phyloP scores from a whole-genome alignment of 768 basidiomycete genomes.

The Auricularia sp. region DNA sequence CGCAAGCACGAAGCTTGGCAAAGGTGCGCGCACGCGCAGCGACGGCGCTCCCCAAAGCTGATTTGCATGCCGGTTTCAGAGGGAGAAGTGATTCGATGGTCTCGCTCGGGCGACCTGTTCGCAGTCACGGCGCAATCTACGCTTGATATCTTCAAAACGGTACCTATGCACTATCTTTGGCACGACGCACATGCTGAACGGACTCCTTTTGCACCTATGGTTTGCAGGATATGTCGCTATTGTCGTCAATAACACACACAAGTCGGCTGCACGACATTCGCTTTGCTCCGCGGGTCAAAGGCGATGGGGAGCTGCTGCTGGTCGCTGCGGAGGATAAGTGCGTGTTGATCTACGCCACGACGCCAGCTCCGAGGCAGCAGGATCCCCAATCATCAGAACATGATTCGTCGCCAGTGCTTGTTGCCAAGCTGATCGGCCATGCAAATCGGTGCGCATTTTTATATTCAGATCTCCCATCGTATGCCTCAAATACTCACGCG shows the following conservation, averaged over 20 bases:
- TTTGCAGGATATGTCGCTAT: slow-evolving; percentile 62
- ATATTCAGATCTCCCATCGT: not conserved
- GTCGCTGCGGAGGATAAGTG: slow-evolving; percentile 88
- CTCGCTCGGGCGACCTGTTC: slow-evolving; percentile 64
- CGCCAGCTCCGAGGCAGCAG: slow-evolving; percentile 26
- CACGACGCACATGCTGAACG: not conserved
- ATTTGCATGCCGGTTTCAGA: slow-evolving; percentile 35
- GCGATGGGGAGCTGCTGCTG: slow-evolving; percentile 58
- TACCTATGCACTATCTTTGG: slow-evolving; percentile 21
- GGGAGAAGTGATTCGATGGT: slow-evolving; percentile 89
- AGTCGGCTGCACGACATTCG: slow-evolving; percentile 77
- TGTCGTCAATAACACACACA: slow-evolving; percentile 63
- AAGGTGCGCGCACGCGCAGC: slow-evolving; percentile 40
- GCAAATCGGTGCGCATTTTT: slow-evolving; percentile 58
- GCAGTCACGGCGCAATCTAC: slow-evolving; percentile 66
- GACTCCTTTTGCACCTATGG: not conserved
- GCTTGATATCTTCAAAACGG: slow-evolving; percentile 78
- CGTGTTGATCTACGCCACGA: slow-evolving; percentile 61
- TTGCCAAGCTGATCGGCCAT: slow-evolving; percentile 72
- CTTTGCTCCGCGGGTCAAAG: slow-evolving; percentile 55
- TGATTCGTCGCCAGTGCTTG: slow-evolving; percentile 35
- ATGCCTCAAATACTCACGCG: slow-evolving; percentile 1
- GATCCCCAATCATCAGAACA: slow-evolving; percentile 15
- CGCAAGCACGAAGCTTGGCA: slow-evolving; percentile 81
- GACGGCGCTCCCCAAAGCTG: not conserved